These are phyloP conservation scores for Fraxinus dipetala DNA, from an alignment of 305 asterid genomes.

Conservation along the genomic window DNA sequence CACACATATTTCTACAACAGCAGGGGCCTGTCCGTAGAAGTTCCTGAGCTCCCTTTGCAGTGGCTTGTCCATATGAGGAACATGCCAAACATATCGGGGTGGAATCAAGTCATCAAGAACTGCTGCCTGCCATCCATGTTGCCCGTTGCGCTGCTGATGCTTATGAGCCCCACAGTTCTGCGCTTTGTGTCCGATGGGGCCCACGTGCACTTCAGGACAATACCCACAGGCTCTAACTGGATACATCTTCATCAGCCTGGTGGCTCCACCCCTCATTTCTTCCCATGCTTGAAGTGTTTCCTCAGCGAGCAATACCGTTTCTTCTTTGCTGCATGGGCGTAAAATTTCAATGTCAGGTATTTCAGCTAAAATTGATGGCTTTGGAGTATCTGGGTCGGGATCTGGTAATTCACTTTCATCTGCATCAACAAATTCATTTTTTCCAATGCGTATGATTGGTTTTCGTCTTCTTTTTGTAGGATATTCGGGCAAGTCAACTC, in stretches of 20 bases:
- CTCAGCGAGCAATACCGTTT: constrained; percentile 54
- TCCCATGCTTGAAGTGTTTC: constrained; percentile 87
- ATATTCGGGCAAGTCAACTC: constrained; percentile 77
- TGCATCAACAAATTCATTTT: constrained; percentile 80
- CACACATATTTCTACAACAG: constrained; percentile 71
- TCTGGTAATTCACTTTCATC: constrained; percentile 89
- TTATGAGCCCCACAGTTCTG: constrained; percentile 95
- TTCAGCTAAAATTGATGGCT: constrained; percentile 51
- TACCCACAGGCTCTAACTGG: constrained; percentile 92
- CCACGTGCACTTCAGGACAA: constrained; percentile 89
- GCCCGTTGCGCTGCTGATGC: constrained; percentile 98
- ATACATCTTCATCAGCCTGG: constrained; percentile 74
- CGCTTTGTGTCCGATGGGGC: constrained; percentile 84
- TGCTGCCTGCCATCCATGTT: constrained; percentile 95
- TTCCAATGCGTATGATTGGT: constrained; percentile 74
- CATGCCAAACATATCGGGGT: constrained; percentile 90
- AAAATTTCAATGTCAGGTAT: constrained; percentile 45
- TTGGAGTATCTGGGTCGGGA: constrained; percentile 57
- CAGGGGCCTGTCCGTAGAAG: constrained; percentile 94
- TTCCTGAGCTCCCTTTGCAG: constrained; percentile 66
- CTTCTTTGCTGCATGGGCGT: constrained; percentile 63
- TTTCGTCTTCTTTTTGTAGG: constrained; percentile 93
- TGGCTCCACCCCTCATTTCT: constrained; percentile 77
- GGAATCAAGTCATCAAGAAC: constrained; percentile 79
- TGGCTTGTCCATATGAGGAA: constrained; percentile 49